Evolutionary conservation across 305 asterid genomes (phyloP), one percentile per base, ranked within the genome.

Genomic region (Fraxinus dipetala): DNA sequence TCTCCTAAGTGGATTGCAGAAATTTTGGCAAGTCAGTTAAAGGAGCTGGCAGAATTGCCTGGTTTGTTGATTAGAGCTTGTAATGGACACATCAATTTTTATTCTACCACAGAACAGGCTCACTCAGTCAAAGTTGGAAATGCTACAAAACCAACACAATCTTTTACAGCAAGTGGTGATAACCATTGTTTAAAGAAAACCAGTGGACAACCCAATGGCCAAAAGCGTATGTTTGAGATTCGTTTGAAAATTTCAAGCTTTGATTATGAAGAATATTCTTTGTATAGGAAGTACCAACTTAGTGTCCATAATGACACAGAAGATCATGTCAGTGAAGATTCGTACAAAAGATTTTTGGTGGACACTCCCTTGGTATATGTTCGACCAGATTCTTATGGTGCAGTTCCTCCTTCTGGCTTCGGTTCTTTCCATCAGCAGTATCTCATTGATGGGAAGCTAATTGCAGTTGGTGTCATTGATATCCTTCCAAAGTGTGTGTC

Each of bases 391-490:
- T 91, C 85, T 63, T 90, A 89, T 84, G 87, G 74, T 81, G 76
- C 91, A 22, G 93, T 87, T 78, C 96, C 98, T 78, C 91, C 90
- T 18, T 94, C 96, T 89, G 99, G 98, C 78, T 92, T 92, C 81
- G 98, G 99, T 76, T 96, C 99, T 82, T 96, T 96, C 85, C 99
- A 96, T 91, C 98, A 93, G 92, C 99, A 96, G 90, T 96, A 96
- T 87, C 67, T 94, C 87, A 80, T 96, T 72, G 98, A 92, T 84
- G 98, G 98, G 84, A 91, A 87, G 86, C 90, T 96, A 81, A 90
- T 94, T 87, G 99, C 99, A 34, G 98, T 96, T 79, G 99, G 99
- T 67, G 97, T 96, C 73, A 76, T 94, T 81, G 99, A 96, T 84
- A 93, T 96, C 83, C 97, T 96, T 72, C 99, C 99, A 0, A 93